These are phyloP conservation scores for Zygosaccharomyces lentus DNA, from an alignment of 805 yeast genomes.

Conservation along the genomic window DNA sequence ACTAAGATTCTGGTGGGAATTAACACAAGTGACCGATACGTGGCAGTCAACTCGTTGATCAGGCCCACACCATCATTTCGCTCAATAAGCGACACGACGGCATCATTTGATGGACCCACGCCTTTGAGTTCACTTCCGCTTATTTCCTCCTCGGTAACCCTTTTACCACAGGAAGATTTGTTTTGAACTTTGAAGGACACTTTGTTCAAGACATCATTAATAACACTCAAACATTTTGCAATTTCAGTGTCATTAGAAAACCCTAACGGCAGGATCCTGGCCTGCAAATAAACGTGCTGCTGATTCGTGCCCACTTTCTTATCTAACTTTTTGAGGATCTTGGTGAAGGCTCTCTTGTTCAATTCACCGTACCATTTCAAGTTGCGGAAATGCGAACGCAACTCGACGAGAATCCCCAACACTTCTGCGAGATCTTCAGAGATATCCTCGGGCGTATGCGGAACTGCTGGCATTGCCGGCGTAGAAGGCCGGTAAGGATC, in stretches of 20 bases:
- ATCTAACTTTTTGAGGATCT: conserved; percentile 85
- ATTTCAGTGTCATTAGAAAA: conserved; percentile 72
- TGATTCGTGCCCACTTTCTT: conserved; percentile 66
- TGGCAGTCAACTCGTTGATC: conserved; percentile 38
- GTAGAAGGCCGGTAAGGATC: neutral
- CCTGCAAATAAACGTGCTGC: conserved; percentile 52
- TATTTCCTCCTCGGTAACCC: neutral
- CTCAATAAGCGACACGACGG: conserved; percentile 28
- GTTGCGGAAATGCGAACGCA: conserved; percentile 71
- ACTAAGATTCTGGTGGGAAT: conserved; percentile 54
- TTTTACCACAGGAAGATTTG: conserved; percentile 2
- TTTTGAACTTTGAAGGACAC: conserved; percentile 42
- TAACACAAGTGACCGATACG: conserved; percentile 43
- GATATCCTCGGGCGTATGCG: conserved; percentile 14
- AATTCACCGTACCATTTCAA: conserved; percentile 92
- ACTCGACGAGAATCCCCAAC: conserved; percentile 64
- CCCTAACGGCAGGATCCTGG: conserved; percentile 68
- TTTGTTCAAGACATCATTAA: conserved; percentile 49
- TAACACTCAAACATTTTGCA: conserved; percentile 46
- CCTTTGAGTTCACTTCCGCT: conserved; percentile 1
- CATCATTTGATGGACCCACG: conserved; percentile 7
- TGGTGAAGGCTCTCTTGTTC: conserved; percentile 82
- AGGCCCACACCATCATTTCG: conserved; percentile 46
- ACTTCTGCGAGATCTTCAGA: conserved; percentile 56
- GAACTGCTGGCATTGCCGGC: conserved; percentile 1